phyloP scores from a whole-genome alignment of 176 grass and related monocot genomes.

The Avena sativa region DNA sequence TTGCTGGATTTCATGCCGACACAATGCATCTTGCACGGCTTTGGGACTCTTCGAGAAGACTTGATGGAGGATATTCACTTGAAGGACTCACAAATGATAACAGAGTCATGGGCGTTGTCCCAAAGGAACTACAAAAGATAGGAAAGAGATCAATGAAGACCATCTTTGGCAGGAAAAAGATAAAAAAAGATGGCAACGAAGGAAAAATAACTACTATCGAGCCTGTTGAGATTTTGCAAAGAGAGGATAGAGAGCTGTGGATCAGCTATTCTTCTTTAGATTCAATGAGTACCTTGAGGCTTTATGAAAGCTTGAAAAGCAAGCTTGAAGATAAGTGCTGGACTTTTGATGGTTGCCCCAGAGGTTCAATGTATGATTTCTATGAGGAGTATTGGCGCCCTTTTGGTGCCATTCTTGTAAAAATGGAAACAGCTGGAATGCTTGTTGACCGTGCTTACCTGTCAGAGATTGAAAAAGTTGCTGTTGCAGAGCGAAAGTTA shows the following conservation, averaged over 20 bases:
- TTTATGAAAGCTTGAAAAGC: slow-evolving; percentile 84
- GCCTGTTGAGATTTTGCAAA: slow-evolving; percentile 77
- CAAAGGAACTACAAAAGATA: slow-evolving; percentile 57
- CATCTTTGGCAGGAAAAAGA: slow-evolving; percentile 94
- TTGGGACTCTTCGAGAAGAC: slow-evolving; percentile 85
- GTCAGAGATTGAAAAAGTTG: slow-evolving; percentile 80
- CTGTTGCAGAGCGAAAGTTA: slow-evolving; percentile 67
- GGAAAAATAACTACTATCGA: slow-evolving; percentile 67
- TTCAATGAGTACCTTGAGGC: slow-evolving; percentile 78
- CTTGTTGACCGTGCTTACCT: slow-evolving; percentile 81
- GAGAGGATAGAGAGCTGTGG: slow-evolving; percentile 75
- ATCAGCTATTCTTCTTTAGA: slow-evolving; percentile 93
- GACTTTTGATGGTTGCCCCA: slow-evolving; percentile 62
- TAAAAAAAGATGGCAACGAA: slow-evolving; percentile 85
- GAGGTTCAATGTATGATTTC: slow-evolving; percentile 88
- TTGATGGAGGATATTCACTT: slow-evolving; percentile 93
- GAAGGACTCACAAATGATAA: slow-evolving; percentile 88
- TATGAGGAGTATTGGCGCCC: slow-evolving; percentile 91
- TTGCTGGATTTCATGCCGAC: slow-evolving; percentile 94
- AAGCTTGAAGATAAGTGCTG: slow-evolving; percentile 70
- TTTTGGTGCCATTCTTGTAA: slow-evolving; percentile 81
- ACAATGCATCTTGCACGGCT: slow-evolving; percentile 98
- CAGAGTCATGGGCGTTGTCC: slow-evolving; percentile 68
- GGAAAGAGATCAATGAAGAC: slow-evolving; percentile 96
- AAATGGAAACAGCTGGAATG: slow-evolving; percentile 95